Evolutionary conservation across 2,329 filamentous ascomycete genomes (phyloP), one percentile per base, ranked within the genome.

Genomic region (Hypoxylon sp.): DNA sequence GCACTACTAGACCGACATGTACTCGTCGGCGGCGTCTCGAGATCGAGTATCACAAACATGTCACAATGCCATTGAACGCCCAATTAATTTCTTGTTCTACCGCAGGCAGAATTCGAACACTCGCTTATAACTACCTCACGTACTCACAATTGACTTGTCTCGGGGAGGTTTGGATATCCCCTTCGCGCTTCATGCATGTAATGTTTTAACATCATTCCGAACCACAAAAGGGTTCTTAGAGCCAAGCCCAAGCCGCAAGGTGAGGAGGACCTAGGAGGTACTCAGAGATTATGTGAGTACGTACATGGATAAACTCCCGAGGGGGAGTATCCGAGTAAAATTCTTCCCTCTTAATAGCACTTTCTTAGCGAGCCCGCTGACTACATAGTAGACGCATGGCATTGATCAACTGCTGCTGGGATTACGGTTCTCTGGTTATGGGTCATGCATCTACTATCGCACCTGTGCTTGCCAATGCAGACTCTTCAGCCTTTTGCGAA

Each of bases 401-500:
- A 19, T 46, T 19, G 11, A 26, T 56, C 22, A 46, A 24, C 39
- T 6, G n/a, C 24, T 19, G 26, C 43, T 53, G 30, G 4, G 46
- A 52, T 39, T 57, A 43, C 43, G 39, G 30, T 41, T 44, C 46
- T 50, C 22, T 37, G 32, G 43, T 54, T 13, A 24, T 17, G 32
- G 43, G 30, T 56, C 56, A 59, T 56, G 51, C 60, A 55, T 56
- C 59, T 64, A 60, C 61, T 57, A 64, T 60, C 48, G 32, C 26
- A 49, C 46, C 50, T 44, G 34, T 6, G 26, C 20, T 34, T 34
- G 22, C 51, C 30, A 60, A 59, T 59, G 60, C 55, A 56, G 24
- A 26, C 32, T 50, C 24, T 26, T 65, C 62, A 58, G 58, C 48
- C 58, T 48, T 59, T 49, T 20, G 19, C 2, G 28, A 43, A 49